Evolutionary conservation across 1,284 basidiomycete species (phyloP), one percentile per base, ranked within the genome.

Genomic region (Cystobasidiaceae sp.): DNA sequence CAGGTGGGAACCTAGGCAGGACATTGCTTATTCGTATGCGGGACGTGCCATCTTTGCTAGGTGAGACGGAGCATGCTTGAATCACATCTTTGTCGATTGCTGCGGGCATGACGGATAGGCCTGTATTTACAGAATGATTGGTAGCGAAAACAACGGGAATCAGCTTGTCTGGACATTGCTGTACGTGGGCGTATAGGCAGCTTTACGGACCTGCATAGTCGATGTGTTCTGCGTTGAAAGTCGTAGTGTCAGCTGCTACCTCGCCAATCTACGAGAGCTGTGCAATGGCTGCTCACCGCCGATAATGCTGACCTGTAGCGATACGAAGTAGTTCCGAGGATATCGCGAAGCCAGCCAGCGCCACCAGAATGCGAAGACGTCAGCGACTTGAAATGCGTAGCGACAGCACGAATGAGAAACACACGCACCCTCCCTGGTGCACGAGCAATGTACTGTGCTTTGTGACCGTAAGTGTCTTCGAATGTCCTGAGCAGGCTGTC

Each of bases 361-460:
- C n/a, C n/a, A n/a, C n/a, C n/a, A n/a, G n/a, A n/a, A n/a, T n/a
- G n/a, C n/a, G n/a, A n/a, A n/a, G n/a, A n/a, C n/a, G n/a, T n/a
- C n/a, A n/a, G n/a, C n/a, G n/a, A n/a, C n/a, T n/a, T n/a, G n/a
- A n/a, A n/a, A n/a, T n/a, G n/a, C n/a, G n/a, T n/a, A n/a, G n/a
- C n/a, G n/a, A n/a, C n/a, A n/a, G n/a, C n/a, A n/a, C n/a, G n/a
- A n/a, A n/a, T n/a, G n/a, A n/a, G n/a, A n/a, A n/a, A n/a, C n/a
- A n/a, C n/a, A 86, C 91, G 90, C 62, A 93, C 86, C 68, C 90
- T 82, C 15, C 90, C 90, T 0, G 90, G 90, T 4, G 90, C 90
- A 71, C 90, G 81, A 1, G 85, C 83, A 68, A 93, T 86, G 71
- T 85, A 85, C 3, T 82, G 78, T 3, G 89, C 87, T 46, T 82